Conservation (phyloP, 768 basidiomycete species). For the Leccinum ochraceum region DNA sequence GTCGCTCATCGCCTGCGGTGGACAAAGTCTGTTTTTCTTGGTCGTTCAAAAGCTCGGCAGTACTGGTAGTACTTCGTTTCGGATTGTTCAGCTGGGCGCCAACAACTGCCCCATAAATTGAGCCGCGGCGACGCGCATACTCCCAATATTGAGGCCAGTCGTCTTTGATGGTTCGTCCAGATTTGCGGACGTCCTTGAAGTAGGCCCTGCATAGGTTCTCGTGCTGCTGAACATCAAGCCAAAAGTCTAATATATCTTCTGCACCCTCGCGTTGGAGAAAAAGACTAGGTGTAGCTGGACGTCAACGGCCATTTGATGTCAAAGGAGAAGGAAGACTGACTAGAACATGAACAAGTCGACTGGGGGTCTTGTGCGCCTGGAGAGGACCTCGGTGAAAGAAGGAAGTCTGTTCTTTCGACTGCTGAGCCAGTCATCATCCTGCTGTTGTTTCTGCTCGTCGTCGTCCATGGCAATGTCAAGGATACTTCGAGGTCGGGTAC, state of each 20-base stretch:
- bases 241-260: constrained; percentile 97
- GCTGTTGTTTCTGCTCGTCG: constrained; percentile 51
- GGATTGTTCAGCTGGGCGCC: constrained; percentile 61
- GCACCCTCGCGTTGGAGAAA: constrained; percentile 95
- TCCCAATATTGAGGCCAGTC: constrained; percentile 99
- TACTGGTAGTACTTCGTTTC: constrained; percentile 83
- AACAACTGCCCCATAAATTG: constrained; percentile 90
- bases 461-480: constrained; percentile 45
- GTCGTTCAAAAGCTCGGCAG: constrained; percentile 68
- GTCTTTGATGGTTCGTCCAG: constrained; percentile 87
- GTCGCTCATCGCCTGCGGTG: constrained; percentile 42
- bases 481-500: constrained; percentile 9
- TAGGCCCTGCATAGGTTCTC: constrained; percentile 98
- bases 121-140: constrained; percentile 87
- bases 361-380: constrained; percentile 87
- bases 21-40: constrained; percentile 70
- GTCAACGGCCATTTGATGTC: constrained; percentile 7
- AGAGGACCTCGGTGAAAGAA: constrained; percentile 90
- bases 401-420: constrained; percentile 76
- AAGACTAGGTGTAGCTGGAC: constrained; percentile 50
- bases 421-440: constrained; percentile 78
- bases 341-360: constrained; percentile 99
- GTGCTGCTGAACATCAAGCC: constrained; percentile 99
- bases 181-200: constrained; percentile 98
- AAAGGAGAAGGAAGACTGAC: constrained; percentile 50